Percentiles rank a stretch among this genome's conserved stretches.
Conservation (phyloP, 352 stramenopile genomes). For the Thalassiosira ordinaria region DNA sequence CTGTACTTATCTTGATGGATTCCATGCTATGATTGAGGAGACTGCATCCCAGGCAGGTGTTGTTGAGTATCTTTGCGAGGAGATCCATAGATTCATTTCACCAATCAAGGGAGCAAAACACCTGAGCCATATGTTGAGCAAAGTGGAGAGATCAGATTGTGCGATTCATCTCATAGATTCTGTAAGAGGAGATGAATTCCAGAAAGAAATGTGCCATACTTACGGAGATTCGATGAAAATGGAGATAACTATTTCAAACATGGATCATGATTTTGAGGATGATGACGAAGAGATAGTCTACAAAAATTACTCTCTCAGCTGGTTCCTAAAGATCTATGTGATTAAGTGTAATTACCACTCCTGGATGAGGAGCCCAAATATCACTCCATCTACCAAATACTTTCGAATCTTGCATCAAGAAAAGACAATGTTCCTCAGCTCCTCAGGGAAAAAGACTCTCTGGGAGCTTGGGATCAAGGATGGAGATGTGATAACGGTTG, state of each 20-base stretch:
- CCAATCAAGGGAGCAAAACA: not conserved
- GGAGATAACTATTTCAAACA: not conserved
- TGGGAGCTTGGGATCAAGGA: constrained; percentile 6
- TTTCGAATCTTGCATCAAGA: constrained; percentile 1
- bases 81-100: not conserved
- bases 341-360: not conserved
- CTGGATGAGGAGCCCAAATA: not conserved
- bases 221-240: not conserved
- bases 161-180: not conserved
- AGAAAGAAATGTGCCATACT: not conserved
- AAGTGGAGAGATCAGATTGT: not conserved
- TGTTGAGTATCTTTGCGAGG: not conserved
- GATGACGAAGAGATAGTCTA: not conserved
- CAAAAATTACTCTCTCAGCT: not conserved
- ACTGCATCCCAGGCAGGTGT: not conserved
- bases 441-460: constrained; percentile 9
- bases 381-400: constrained; percentile 6
- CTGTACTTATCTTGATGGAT: not conserved
- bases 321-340: not conserved
- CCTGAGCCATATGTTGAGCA: not conserved
- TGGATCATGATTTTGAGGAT: not conserved
- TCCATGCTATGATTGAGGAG: not conserved
- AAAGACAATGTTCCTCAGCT: constrained; percentile 15
- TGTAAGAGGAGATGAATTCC: not conserved
- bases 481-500: constrained; percentile 10